Percentiles rank a stretch among this genome's conserved stretches.
phyloP scores from a whole-genome alignment of 2,329 filamentous ascomycete species.

The Fonsecaea pedrosoi region DNA sequence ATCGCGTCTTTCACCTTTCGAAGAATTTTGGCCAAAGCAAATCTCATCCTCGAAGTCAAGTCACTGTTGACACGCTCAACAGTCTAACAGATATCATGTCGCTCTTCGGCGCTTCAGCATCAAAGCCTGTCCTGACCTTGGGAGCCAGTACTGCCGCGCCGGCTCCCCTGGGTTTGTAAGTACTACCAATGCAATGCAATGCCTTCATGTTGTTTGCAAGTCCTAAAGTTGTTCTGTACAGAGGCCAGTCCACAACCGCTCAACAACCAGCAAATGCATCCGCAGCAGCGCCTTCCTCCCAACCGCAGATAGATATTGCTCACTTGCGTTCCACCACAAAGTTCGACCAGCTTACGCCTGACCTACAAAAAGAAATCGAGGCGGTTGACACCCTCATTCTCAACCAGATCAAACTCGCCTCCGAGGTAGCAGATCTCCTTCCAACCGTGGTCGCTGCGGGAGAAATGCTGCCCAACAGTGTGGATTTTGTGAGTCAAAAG shows the following conservation, averaged over 20 bases:
- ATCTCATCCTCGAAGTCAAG: neutral
- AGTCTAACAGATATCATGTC: conserved; percentile 26
- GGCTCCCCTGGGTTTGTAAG: conserved; percentile 32
- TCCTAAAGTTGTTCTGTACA: conserved; percentile 17
- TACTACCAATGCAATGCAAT: neutral
- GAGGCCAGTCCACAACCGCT: conserved; percentile 21
- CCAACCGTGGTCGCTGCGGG: conserved; percentile 69
- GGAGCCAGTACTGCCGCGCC: conserved; percentile 25
- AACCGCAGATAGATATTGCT: conserved; percentile 77
- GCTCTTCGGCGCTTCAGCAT: conserved; percentile 29
- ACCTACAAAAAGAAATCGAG: conserved; percentile 79
- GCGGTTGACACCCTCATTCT: conserved; percentile 80
- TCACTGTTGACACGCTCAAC: neutral
- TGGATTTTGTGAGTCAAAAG: conserved; percentile 67
- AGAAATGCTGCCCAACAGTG: conserved; percentile 68
- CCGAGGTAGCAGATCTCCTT: conserved; percentile 76
- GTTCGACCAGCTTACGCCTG: conserved; percentile 86
- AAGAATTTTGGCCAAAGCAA: neutral
- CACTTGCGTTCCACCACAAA: conserved; percentile 86
- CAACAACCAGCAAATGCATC: conserved; percentile 32
- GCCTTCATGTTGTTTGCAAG: neutral
- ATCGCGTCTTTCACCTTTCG: conserved; percentile 11
- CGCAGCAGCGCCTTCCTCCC: conserved; percentile 66
- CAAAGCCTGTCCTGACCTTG: conserved; percentile 28
- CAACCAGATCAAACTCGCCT: conserved; percentile 74